These are phyloP conservation scores for Mycena sp. DNA, from an alignment of 1,284 basidiomycete genomes.

Conservation along the genomic window DNA sequence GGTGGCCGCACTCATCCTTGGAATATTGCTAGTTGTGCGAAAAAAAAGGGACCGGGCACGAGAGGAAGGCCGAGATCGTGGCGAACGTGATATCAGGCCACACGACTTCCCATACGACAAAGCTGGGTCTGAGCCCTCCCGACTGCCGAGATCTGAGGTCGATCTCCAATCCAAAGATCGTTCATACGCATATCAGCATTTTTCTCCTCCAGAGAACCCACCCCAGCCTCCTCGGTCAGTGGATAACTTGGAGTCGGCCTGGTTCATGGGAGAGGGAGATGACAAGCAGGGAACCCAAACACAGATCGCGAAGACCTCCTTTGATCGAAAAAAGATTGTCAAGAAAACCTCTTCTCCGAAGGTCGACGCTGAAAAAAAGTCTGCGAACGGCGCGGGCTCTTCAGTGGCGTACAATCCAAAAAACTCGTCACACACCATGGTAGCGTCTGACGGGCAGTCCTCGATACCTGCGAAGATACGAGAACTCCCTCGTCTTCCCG, in stretches of 20 bases:
- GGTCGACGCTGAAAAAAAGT: background rate
- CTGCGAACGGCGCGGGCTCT: no score
- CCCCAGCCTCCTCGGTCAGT: background rate
- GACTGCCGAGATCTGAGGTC: background rate
- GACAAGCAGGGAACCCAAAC: background rate
- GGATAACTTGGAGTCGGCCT: slow-evolving; percentile 3
- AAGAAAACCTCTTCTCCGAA: background rate
- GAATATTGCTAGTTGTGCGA: slow-evolving; percentile 6
- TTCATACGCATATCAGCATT: slow-evolving; percentile 5
- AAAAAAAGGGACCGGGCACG: background rate
- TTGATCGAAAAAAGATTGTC: background rate
- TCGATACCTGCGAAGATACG: no score
- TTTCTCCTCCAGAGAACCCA: background rate
- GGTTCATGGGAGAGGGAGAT: slow-evolving; percentile 9
- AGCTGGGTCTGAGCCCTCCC: no score
- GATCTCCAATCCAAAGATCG: background rate
- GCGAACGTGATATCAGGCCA: no score
- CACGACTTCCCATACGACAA: background rate
- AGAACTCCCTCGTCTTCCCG: no score
- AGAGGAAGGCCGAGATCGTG: background rate
- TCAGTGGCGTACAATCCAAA: no score
- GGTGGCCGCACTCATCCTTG: slow-evolving; percentile 17
- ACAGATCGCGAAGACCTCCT: background rate
- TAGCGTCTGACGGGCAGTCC: no score
- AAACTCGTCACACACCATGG: no score